These are phyloP conservation scores for Yamadazyma olivae DNA, from an alignment of 805 yeast genomes.

Conservation along the genomic window DNA sequence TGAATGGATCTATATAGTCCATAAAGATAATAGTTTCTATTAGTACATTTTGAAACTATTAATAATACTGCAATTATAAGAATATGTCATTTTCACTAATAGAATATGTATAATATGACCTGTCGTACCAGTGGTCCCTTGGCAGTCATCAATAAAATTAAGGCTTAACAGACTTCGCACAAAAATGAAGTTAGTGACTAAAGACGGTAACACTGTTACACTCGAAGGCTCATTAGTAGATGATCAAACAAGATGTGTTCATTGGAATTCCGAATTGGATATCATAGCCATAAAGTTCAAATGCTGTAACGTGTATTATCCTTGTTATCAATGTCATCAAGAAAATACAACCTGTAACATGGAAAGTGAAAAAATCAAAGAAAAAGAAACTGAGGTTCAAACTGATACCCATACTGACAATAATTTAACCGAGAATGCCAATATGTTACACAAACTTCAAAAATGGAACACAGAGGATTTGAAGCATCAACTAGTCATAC, in stretches of 20 bases:
- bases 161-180: neutral
- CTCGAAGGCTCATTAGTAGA: constrained; percentile 18
- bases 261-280: constrained; percentile 33
- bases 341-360: constrained; percentile 13
- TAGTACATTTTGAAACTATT: no score
- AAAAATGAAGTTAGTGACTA: constrained; percentile 1
- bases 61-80: no score
- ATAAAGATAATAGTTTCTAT: no score
- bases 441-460: constrained; percentile 7
- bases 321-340: constrained; percentile 39
- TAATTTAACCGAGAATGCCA: constrained; percentile 7
- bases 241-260: constrained; percentile 32
- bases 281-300: constrained; percentile 37
- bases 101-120: no score
- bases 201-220: constrained; percentile 3
- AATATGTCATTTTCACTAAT: no score
- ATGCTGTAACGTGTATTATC: constrained; percentile 36
- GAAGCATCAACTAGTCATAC: constrained; percentile 18
- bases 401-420: neutral
- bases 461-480: constrained; percentile 11
- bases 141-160: no score
- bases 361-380: constrained; percentile 13
- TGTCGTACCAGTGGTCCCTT: no score
- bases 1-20: no score
- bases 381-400: neutral